A percentile compares a stretch with the other conserved stretches of the same genome.
These are phyloP conservation scores for Microdochium trichocladiopsis DNA, from an alignment of 2,329 filamentous ascomycete species.

Conservation along the genomic window DNA sequence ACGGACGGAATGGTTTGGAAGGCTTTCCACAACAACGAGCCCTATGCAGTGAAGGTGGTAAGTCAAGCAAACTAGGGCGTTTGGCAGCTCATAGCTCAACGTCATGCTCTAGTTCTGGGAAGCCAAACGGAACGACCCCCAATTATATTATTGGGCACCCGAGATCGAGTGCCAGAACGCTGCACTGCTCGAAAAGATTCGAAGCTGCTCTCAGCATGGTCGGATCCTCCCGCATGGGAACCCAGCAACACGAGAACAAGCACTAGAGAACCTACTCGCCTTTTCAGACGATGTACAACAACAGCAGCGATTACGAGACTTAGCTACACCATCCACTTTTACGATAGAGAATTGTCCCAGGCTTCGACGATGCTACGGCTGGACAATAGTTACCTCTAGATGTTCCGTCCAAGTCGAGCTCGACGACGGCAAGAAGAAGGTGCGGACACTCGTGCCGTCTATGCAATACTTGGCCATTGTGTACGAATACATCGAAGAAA, in stretches of 20 bases:
- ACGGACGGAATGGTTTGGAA: neutral
- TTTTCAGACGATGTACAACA: neutral
- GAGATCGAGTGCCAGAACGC: neutral
- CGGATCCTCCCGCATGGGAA: neutral
- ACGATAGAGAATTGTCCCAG: neutral
- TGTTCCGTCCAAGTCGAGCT: neutral
- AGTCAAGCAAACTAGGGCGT: neutral
- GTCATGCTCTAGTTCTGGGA: neutral
- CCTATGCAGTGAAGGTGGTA: neutral
- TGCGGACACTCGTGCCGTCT: neutral
- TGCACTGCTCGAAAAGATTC: neutral
- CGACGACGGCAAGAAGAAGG: neutral
- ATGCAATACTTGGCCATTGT: neutral
- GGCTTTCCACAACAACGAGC: neutral
- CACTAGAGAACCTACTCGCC: neutral
- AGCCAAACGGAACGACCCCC: neutral
- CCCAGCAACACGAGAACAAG: neutral
- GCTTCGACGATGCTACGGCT: neutral
- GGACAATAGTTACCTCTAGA: neutral
- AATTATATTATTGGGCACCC: neutral
- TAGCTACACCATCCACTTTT: neutral
- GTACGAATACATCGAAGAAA: neutral
- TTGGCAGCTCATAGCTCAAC: neutral
- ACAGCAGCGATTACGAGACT: neutral
- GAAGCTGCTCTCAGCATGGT: neutral